A percentile compares a stretch with the other conserved stretches of the same genome.
Evolutionary conservation across 1,284 basidiomycete species (phyloP).

Genomic region (Cutaneotrichosporon dermatis): DNA sequence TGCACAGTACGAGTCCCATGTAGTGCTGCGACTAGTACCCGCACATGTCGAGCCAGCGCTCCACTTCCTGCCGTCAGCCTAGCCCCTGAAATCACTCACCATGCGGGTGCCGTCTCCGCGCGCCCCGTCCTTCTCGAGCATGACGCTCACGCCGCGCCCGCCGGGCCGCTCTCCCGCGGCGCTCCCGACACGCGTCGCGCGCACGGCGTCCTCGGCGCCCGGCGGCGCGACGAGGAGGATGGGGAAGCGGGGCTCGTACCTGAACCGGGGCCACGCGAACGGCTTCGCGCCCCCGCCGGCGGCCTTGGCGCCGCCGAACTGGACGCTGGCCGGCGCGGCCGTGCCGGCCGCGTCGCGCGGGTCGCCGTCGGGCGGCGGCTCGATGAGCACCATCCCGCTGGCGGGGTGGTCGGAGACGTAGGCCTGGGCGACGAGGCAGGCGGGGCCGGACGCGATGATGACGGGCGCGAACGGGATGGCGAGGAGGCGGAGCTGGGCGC

Average conservation of each 20-base stretch:
- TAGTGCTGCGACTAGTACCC: slow-evolving; percentile 28
- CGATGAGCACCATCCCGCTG: slow-evolving; percentile 58
- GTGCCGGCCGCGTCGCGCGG: slow-evolving; percentile 23
- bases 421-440: slow-evolving; percentile 58
- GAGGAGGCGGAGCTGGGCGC: slow-evolving; percentile 47
- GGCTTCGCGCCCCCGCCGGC: slow-evolving; percentile 29
- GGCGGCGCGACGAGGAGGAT: slow-evolving; percentile 50
- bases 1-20: not conserved
- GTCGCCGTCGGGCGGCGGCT: slow-evolving; percentile 52
- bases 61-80: slow-evolving; percentile 35
- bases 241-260: slow-evolving; percentile 63
- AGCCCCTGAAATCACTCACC: slow-evolving; percentile 20
- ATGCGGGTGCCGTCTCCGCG: slow-evolving; percentile 34
- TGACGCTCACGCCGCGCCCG: slow-evolving; percentile 39
- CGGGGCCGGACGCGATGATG: slow-evolving; percentile 55
- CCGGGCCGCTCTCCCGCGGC: slow-evolving; percentile 29
- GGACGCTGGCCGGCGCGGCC: not conserved
- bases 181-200: slow-evolving; percentile 19
- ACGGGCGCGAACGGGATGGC: slow-evolving; percentile 62
- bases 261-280: slow-evolving; percentile 53
- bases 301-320: not conserved
- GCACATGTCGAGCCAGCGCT: slow-evolving; percentile 48
- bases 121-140: slow-evolving; percentile 25
- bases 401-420: slow-evolving; percentile 65
- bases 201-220: slow-evolving; percentile 6